These are phyloP conservation scores for Saururus chinensis DNA, from an alignment of 164 flowering plant species.

Conservation along the genomic window DNA sequence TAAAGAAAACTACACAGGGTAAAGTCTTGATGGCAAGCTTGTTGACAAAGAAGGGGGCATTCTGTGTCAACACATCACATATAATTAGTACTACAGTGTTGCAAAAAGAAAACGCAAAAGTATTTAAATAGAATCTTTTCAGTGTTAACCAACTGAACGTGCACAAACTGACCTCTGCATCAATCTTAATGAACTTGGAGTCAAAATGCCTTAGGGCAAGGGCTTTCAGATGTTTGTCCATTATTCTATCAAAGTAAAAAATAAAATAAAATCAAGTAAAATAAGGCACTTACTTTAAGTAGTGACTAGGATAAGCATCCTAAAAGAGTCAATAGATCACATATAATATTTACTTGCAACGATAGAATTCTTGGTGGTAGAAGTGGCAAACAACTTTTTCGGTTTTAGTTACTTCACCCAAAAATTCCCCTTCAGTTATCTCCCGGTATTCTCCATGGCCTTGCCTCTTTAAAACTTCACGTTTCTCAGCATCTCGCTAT, in stretches of 20 bases:
- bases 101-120: neutral
- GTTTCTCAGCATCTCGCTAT: conserved; percentile 91
- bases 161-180: conserved; percentile 68
- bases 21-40: conserved; percentile 83
- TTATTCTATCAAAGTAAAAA: conserved; percentile 72
- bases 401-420: conserved; percentile 92
- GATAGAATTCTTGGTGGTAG: conserved; percentile 88
- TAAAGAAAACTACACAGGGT: conserved; percentile 90
- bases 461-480: conserved; percentile 50
- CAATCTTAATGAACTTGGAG: conserved; percentile 73
- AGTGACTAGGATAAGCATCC: neutral
- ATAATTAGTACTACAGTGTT: neutral
- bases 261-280: neutral
- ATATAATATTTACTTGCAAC: conserved; percentile 66
- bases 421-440: conserved; percentile 81
- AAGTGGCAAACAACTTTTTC: conserved; percentile 90
- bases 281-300: too few species aligned
- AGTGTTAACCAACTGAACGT: neutral
- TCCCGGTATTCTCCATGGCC: conserved; percentile 97
- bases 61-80: conserved; percentile 39
- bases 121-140: too few species aligned
- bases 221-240: conserved; percentile 90
- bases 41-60: conserved; percentile 87
- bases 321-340: neutral
- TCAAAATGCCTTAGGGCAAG: conserved; percentile 68